phyloP scores from a whole-genome alignment of 2,329 filamentous ascomycete genomes.

The Arthrobotrys sinensis region DNA sequence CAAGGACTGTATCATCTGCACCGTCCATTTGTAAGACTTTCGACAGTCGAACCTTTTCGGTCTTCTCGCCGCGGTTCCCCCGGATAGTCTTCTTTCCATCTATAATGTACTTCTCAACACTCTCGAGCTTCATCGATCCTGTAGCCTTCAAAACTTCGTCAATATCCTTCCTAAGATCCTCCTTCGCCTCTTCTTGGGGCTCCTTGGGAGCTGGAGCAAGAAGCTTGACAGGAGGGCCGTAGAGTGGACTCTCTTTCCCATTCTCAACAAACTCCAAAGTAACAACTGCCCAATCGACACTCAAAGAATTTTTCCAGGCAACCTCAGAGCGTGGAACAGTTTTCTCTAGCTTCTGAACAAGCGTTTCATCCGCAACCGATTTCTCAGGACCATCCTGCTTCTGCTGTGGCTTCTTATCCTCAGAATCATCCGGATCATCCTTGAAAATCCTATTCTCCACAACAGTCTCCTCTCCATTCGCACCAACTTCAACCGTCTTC shows the following conservation, averaged over 20 bases:
- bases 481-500: constrained; percentile 21
- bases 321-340: constrained; percentile 42
- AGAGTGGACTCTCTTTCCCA: constrained; percentile 45
- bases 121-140: constrained; percentile 20
- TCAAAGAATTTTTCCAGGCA: constrained; percentile 56
- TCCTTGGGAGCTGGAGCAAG: not conserved
- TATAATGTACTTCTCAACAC: not conserved
- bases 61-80: constrained; percentile 8
- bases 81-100: constrained; percentile 25
- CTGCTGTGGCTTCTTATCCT: constrained; percentile 22
- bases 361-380: not conserved
- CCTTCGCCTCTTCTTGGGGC: not conserved
- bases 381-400: not conserved
- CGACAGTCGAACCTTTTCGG: constrained; percentile 14
- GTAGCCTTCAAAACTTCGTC: constrained; percentile 28
- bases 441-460: constrained; percentile 40
- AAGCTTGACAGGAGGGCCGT: constrained; percentile 48
- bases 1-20: constrained; percentile 46
- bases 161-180: constrained; percentile 23
- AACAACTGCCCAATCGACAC: constrained; percentile 54
- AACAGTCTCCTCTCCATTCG: constrained; percentile 31
- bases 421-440: constrained; percentile 37
- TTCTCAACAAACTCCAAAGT: constrained; percentile 45
- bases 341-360: constrained; percentile 25
- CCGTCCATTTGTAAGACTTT: constrained; percentile 33